Evolutionary conservation across 441 rosid genomes (phyloP).

Genomic region (Erodium trifolium): DNA sequence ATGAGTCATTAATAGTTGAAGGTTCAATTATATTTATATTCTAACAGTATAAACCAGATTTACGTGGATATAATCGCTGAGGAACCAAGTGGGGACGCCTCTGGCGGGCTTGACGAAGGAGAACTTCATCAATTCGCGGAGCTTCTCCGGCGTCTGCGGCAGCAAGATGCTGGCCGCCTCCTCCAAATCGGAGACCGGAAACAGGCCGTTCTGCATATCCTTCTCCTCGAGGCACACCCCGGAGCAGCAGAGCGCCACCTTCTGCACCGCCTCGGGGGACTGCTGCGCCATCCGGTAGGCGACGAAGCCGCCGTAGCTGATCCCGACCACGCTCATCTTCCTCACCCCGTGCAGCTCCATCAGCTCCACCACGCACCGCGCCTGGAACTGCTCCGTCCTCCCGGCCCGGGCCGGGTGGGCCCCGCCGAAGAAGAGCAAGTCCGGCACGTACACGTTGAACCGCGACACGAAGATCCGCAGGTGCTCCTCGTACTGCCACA

Average conservation of each 20-base stretch:
- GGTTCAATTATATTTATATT: no score
- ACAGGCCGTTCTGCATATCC: slow-evolving; percentile 22
- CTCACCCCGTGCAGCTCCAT: slow-evolving; percentile 17
- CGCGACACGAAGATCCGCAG: slow-evolving; percentile 17
- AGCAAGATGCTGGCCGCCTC: slow-evolving; percentile 17
- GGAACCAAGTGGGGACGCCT: not conserved
- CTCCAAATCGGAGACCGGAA: slow-evolving; percentile 17
- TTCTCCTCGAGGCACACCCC: slow-evolving; percentile 24
- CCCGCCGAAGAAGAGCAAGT: not conserved
- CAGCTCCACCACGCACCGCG: slow-evolving; percentile 15
- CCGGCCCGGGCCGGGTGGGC: slow-evolving; percentile 16
- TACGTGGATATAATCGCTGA: not conserved
- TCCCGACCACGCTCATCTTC: slow-evolving; percentile 20
- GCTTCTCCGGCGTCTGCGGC: slow-evolving; percentile 22
- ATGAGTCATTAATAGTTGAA: no score
- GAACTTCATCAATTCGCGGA: slow-evolving; percentile 20
- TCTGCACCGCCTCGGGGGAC: slow-evolving; percentile 18
- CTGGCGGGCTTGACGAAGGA: not conserved
- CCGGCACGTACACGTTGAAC: slow-evolving; percentile 27
- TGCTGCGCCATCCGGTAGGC: slow-evolving; percentile 20
- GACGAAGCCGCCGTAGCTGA: slow-evolving; percentile 27
- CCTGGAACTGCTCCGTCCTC: slow-evolving; percentile 22
- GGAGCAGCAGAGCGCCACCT: slow-evolving; percentile 21
- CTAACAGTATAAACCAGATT: no score
- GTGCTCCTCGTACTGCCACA: slow-evolving; percentile 21